These are phyloP conservation scores for Pyrrhoderma lamaoense DNA, from an alignment of 1,284 basidiomycete species.

Conservation along the genomic window DNA sequence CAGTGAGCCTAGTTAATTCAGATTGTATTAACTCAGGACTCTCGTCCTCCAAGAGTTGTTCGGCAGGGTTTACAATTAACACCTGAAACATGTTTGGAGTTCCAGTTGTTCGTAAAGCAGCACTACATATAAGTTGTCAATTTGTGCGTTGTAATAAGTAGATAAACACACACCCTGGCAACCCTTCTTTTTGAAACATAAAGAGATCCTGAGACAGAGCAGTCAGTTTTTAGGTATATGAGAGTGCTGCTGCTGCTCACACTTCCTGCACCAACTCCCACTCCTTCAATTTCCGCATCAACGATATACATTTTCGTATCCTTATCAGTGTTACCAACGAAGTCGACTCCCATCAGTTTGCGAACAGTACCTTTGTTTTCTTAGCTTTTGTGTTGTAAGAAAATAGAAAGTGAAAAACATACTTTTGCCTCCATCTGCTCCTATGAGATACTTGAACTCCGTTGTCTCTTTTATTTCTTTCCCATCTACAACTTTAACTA, in stretches of 20 bases:
- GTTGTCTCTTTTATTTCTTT: conserved; percentile 7
- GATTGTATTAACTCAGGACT: neutral
- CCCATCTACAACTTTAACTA: neutral
- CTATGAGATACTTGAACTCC: conserved; percentile 24
- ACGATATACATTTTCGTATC: conserved; percentile 21
- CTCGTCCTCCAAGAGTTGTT: neutral
- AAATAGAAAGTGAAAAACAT: neutral
- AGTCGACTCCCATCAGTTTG: conserved; percentile 37
- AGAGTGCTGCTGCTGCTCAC: neutral
- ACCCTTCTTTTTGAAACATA: neutral
- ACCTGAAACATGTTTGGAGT: no score
- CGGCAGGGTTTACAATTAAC: neutral
- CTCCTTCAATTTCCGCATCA: conserved; percentile 3
- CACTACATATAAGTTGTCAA: neutral
- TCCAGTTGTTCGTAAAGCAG: no score
- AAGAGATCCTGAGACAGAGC: neutral
- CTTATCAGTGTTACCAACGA: conserved; percentile 37
- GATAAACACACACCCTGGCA: neutral
- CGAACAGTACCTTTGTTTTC: conserved; percentile 23
- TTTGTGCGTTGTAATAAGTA: neutral
- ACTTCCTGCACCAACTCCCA: conserved; percentile 1
- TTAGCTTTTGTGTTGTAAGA: neutral
- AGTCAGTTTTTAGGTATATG: neutral
- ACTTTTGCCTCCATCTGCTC: conserved; percentile 34
- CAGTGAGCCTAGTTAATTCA: neutral